Evolutionary conservation across 345 rosid species (phyloP).

Genomic region (Cardamine chenopodiifolia): DNA sequence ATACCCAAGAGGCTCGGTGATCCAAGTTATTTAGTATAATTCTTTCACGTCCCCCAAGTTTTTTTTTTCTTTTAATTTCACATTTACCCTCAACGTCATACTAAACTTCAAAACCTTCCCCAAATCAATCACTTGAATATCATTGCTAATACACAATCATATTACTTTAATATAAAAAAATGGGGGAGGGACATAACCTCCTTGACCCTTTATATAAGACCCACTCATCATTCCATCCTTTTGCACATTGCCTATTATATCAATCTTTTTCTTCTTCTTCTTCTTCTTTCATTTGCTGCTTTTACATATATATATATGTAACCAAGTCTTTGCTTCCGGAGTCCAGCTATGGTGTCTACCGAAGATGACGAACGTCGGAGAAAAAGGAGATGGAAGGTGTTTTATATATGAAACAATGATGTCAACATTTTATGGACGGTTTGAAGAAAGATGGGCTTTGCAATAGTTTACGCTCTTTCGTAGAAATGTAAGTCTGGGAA

Average conservation of each 20-base stretch:
- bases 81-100: constrained; percentile 21
- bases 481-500: constrained; percentile 41
- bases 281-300: constrained; percentile 5
- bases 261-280: constrained; percentile 12
- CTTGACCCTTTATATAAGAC: constrained; percentile 43
- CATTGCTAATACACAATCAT: constrained; percentile 36
- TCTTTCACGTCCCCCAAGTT: constrained; percentile 24
- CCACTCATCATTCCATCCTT: constrained; percentile 44
- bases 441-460: constrained; percentile 36
- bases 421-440: not conserved
- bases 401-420: constrained; percentile 17
- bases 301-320: constrained; percentile 3
- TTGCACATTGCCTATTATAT: constrained; percentile 27
- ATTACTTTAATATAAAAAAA: constrained; percentile 20
- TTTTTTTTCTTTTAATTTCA: not conserved
- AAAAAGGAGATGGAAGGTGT: constrained; percentile 10
- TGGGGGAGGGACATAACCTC: constrained; percentile 28
- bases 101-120: constrained; percentile 32
- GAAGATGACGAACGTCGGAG: constrained; percentile 30
- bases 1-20: constrained; percentile 38
- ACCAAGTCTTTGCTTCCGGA: constrained; percentile 9
- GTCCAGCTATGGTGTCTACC: constrained; percentile 35
- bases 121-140: constrained; percentile 38
- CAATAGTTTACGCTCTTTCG: constrained; percentile 45
- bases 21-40: constrained; percentile 13